phyloP scores from a whole-genome alignment of 768 basidiomycete species.

The Rhodosporidiobolus odoratus region DNA sequence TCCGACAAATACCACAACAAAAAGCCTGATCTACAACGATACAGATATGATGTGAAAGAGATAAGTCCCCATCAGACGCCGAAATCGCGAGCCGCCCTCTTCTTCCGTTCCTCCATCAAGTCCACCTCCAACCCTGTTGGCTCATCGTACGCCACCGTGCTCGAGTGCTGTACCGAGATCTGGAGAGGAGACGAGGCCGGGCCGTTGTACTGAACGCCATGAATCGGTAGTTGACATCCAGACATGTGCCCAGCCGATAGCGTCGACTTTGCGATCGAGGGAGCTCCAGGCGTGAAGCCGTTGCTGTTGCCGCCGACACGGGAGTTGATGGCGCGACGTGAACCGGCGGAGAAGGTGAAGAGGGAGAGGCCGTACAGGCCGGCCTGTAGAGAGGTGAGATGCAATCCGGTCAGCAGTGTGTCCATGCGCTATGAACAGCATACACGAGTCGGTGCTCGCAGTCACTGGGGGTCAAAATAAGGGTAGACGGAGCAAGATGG shows the following conservation, averaged over 20 bases:
- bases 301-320: not conserved
- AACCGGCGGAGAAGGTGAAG: conserved; percentile 2
- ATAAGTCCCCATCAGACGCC: no score
- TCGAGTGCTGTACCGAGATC: not conserved
- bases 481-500: not conserved
- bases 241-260: not conserved
- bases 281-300: no score
- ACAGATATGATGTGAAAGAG: no score
- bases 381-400: not conserved
- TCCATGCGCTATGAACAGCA: no score
- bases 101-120: not conserved
- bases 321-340: not conserved
- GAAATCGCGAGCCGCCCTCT: not conserved
- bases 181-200: not conserved
- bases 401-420: no score
- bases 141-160: not conserved
- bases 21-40: no score
- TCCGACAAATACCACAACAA: no score
- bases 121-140: no score
- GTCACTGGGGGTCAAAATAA: no score
- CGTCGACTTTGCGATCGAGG: not conserved
- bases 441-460: no score
- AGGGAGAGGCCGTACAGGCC: not conserved
- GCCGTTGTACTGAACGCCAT: no score
- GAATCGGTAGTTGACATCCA: no score